Base-by-base conservation (phyloP, 495 filamentous ascomycete species). In the Apiosordaria backusii region DNA sequence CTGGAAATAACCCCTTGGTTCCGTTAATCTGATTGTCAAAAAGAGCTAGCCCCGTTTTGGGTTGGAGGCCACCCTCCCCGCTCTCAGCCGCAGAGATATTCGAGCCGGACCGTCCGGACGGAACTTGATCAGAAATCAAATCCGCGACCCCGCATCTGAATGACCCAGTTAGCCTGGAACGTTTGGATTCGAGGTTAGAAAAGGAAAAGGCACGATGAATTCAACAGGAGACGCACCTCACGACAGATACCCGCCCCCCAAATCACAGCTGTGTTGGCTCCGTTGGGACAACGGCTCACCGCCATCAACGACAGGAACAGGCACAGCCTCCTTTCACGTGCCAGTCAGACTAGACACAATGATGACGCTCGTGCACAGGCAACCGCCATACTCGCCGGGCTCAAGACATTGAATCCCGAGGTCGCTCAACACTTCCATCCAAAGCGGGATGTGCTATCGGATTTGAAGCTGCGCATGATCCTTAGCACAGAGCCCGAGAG, bases 391-490 rank as follows among this genome's bases (percentile, higher is more conserved):
- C 63, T 71, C 1, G n/a, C 27, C 5, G 65, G 63, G 0, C 65
- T 74, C 10, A 2, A 50, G 5, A 24, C 65, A 6, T 53, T 74
- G 27, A 74, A 74, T 57, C 67, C 69, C 0, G 26, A 50, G 10
- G 55, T 70, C 1, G 67, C 63, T 0, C 6, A 4, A 10, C 50
- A 70, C 2, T 71, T 74, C 55, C 35, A 54, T 1, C 63, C 55
- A n/a, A 74, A 74, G 35, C 19, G 26, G 15, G 27, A 70, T 22
- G 68, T 63, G 15, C 19, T 72, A 0, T 18, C 62, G 0, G 27
- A 58, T 2, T 55, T 74, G 23, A n/a, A 26, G 6, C 61, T 74
- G 0, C 67, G 69, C 3, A 67, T 71, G 67, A 58, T 74, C 9
- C 27, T 24, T 3, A 3, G 23, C 4, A 10, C 50, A 1, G 50